Evolutionary conservation across 345 rosid genomes (phyloP).

Genomic region (Rhodamnia argentea): DNA sequence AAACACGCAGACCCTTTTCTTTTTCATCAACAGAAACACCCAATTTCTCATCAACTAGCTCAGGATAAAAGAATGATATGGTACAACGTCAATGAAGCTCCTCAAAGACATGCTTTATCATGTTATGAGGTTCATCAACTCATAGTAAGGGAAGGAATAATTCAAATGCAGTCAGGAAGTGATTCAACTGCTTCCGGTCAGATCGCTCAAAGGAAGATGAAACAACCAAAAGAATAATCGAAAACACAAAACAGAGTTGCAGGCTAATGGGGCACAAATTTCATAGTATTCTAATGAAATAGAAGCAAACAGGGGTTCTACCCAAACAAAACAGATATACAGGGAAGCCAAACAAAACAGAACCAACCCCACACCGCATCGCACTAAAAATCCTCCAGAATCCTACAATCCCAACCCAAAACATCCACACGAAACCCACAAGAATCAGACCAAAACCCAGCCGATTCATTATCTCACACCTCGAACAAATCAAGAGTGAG

Average conservation of each 20-base stretch:
- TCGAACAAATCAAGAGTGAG: too few species aligned
- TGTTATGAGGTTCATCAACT: background rate
- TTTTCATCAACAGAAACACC: too few species aligned
- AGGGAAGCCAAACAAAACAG: too few species aligned
- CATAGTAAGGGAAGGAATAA: background rate
- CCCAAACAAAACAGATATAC: too few species aligned
- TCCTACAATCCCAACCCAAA: too few species aligned
- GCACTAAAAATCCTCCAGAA: too few species aligned
- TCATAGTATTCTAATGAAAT: background rate
- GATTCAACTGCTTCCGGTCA: background rate
- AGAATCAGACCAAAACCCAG: too few species aligned
- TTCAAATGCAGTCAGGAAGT: background rate
- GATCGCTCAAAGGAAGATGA: background rate
- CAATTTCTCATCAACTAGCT: background rate
- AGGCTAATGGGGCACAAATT: background rate
- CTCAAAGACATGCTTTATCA: background rate
- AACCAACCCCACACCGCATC: too few species aligned
- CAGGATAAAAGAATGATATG: background rate
- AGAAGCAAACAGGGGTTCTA: background rate
- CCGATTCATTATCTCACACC: too few species aligned
- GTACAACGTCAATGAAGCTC: background rate
- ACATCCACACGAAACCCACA: too few species aligned
- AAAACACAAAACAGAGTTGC: background rate
- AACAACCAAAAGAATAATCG: background rate
- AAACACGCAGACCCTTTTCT: too few species aligned